phyloP scores from a whole-genome alignment of 2,329 filamentous ascomycete species.

The Sporothrix mexicana region DNA sequence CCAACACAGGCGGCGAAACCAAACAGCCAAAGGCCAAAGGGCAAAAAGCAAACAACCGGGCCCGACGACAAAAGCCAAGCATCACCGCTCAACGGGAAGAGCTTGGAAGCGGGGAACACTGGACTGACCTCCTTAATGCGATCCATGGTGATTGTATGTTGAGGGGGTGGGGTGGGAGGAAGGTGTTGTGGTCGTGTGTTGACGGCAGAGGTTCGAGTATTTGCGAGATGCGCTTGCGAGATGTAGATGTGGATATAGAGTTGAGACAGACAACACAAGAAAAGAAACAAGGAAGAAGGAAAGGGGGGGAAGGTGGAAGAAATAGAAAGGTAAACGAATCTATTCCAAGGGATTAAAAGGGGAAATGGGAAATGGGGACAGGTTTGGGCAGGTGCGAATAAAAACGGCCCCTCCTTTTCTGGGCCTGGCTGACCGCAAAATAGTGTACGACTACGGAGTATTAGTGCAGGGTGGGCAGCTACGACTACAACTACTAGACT shows the following conservation, averaged over 20 bases:
- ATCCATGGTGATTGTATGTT: slow-evolving; percentile 66
- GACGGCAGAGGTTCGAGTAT: neutral
- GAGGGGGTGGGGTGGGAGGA: neutral
- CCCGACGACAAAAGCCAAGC: neutral
- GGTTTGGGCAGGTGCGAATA: slow-evolving; percentile 29
- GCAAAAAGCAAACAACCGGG: neutral
- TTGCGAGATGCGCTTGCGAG: slow-evolving; percentile 10
- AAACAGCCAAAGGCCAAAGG: neutral
- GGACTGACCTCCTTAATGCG: slow-evolving; percentile 84
- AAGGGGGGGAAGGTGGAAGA: slow-evolving; percentile 15
- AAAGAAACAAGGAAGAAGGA: neutral
- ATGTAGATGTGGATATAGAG: slow-evolving; percentile 10
- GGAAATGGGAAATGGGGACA: slow-evolving; percentile 25
- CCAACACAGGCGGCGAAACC: slow-evolving; percentile 7
- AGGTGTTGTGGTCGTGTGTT: slow-evolving; percentile 3
- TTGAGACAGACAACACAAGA: slow-evolving; percentile 8
- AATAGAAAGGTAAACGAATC: slow-evolving; percentile 26
- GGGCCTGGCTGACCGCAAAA: slow-evolving; percentile 25
- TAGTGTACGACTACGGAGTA: slow-evolving; percentile 27
- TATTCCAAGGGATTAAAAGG: slow-evolving; percentile 25
- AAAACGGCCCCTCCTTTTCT: slow-evolving; percentile 35
- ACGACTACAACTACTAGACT: neutral
- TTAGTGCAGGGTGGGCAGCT: slow-evolving; percentile 13
- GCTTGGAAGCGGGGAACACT: slow-evolving; percentile 28
- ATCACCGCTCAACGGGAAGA: neutral